A percentile compares a stretch with the other conserved stretches of the same genome.
Evolutionary conservation across 352 stramenopile genomes (phyloP).

Genomic region (Pythium phragmiticola): DNA sequence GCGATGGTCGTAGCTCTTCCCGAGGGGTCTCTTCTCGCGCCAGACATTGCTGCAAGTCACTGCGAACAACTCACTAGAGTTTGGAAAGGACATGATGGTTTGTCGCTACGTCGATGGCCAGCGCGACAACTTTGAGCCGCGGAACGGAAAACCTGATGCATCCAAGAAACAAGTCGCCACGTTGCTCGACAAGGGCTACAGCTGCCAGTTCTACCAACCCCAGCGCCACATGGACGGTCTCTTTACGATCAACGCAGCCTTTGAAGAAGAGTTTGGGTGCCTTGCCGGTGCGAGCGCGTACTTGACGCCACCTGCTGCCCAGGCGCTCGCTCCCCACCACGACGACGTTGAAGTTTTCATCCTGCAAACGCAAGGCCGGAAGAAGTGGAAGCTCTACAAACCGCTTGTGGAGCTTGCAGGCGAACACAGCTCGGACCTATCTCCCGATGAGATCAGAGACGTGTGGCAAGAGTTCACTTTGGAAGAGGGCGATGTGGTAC

Average conservation of each 20-base stretch:
- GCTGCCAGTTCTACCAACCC: slow-evolving; percentile 88
- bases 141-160: slow-evolving; percentile 22
- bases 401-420: slow-evolving; percentile 69
- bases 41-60: slow-evolving; percentile 65
- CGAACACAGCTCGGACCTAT: slow-evolving; percentile 79
- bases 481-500: slow-evolving; percentile 74
- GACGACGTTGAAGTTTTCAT: slow-evolving; percentile 89
- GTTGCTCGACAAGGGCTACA: slow-evolving; percentile 70
- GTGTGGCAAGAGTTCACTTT: slow-evolving; percentile 83
- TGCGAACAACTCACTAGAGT: slow-evolving; percentile 50
- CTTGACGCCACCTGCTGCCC: slow-evolving; percentile 68
- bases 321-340: slow-evolving; percentile 84
- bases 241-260: slow-evolving; percentile 71
- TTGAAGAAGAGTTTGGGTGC: slow-evolving; percentile 75
- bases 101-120: slow-evolving; percentile 68
- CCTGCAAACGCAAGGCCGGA: slow-evolving; percentile 80
- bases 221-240: slow-evolving; percentile 81
- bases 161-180: slow-evolving; percentile 55
- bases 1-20: slow-evolving; percentile 40
- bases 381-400: slow-evolving; percentile 88
- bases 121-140: slow-evolving; percentile 59
- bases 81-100: slow-evolving; percentile 71
- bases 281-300: slow-evolving; percentile 80
- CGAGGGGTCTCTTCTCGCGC: slow-evolving; percentile 59
- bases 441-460: slow-evolving; percentile 59